Evolutionary conservation across 108 stramenopile genomes (phyloP).

Genomic region (Fragilaria radians): DNA sequence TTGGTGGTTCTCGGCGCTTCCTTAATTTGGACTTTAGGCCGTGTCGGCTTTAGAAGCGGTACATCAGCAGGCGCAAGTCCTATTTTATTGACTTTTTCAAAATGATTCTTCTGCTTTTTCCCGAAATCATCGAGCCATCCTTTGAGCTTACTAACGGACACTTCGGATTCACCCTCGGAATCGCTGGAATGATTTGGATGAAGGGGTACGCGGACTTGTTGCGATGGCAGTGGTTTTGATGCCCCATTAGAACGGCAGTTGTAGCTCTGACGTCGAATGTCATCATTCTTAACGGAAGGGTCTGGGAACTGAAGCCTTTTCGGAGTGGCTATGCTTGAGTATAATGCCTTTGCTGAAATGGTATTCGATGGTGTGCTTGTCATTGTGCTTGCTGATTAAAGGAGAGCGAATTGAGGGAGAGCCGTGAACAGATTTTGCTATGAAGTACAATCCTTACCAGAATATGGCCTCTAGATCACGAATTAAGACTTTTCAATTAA

Average conservation of each 20-base stretch:
- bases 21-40: constrained; percentile 10
- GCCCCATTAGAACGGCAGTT: not conserved
- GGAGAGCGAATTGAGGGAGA: too few species aligned
- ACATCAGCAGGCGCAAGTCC: not conserved
- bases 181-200: not conserved
- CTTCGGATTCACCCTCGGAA: constrained; percentile 25
- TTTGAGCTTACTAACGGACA: constrained; percentile 27
- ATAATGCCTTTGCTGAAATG: too few species aligned
- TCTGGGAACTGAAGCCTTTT: not conserved
- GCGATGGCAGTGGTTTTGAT: not conserved
- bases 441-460: too few species aligned
- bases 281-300: not conserved
- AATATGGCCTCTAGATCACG: too few species aligned
- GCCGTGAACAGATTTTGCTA: too few species aligned
- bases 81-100: constrained; percentile 4
- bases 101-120: constrained; percentile 30
- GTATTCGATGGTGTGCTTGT: too few species aligned
- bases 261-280: not conserved
- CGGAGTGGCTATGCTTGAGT: too few species aligned
- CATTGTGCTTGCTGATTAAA: too few species aligned
- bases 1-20: not conserved
- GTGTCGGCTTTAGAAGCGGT: constrained; percentile 6
- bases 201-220: not conserved
- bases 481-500: too few species aligned
- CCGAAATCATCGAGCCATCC: constrained; percentile 43